These are phyloP conservation scores for Microcyclospora tardicrescens DNA, from an alignment of 2,329 filamentous ascomycete genomes.

Conservation along the genomic window DNA sequence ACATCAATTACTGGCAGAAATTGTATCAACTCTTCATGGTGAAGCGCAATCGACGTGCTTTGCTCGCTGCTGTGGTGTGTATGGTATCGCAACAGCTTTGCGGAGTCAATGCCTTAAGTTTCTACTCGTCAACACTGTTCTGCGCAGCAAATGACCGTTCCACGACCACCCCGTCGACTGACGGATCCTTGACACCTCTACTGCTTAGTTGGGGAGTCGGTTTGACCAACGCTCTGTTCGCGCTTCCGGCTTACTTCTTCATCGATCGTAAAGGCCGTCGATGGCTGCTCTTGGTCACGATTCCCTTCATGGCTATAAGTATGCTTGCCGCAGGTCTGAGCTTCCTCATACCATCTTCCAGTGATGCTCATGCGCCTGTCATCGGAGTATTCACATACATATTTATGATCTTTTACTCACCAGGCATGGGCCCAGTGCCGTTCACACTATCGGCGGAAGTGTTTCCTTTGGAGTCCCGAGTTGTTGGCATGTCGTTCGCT, in stretches of 20 bases:
- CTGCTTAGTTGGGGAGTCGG: conserved; percentile 20
- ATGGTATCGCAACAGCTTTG: conserved; percentile 19
- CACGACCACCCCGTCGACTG: conserved; percentile 1
- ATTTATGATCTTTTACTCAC: conserved; percentile 28
- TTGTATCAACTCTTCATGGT: conserved; percentile 17
- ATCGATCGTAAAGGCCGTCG: conserved; percentile 47
- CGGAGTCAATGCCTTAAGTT: conserved; percentile 9
- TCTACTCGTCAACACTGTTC: conserved; percentile 18
- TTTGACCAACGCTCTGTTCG: conserved; percentile 31
- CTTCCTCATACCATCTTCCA: conserved; percentile 34
- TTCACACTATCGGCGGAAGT: conserved; percentile 59
- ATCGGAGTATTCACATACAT: conserved; percentile 46
- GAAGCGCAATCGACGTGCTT: conserved; percentile 15
- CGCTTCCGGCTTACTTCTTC: conserved; percentile 45
- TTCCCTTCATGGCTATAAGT: conserved; percentile 36
- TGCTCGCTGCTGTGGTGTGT: conserved; percentile 10
- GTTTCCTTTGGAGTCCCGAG: conserved; percentile 54
- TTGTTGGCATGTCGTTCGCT: conserved; percentile 55
- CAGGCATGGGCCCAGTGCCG: conserved; percentile 41
- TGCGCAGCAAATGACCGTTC: conserved; percentile 4
- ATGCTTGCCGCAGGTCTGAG: conserved; percentile 37
- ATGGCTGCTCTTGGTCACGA: conserved; percentile 33
- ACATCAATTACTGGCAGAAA: conserved; percentile 12
- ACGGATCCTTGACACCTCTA: conserved; percentile 9
- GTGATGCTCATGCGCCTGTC: conserved; percentile 32